phyloP scores from a whole-genome alignment of 225 moss, liverwort and hornwort genomes.

The Asterella californica region DNA sequence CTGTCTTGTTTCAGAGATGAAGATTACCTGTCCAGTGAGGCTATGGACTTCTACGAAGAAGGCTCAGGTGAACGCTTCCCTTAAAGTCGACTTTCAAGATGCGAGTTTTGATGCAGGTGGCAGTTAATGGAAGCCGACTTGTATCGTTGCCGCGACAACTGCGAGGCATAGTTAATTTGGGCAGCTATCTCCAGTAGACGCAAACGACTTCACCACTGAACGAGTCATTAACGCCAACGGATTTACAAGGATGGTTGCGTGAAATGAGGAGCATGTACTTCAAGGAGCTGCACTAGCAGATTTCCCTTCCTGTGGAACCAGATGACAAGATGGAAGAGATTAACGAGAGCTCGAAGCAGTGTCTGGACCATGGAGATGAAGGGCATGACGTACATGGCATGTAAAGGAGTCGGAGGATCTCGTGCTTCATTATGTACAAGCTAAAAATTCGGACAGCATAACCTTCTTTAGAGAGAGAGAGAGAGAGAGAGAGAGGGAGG shows the following conservation, averaged over 20 bases:
- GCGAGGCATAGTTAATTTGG: not conserved
- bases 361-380: not conserved
- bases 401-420: not conserved
- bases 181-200: not conserved
- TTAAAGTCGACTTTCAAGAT: not conserved
- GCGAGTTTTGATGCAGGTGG: not conserved
- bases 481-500: not conserved
- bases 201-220: not conserved
- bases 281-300: not conserved
- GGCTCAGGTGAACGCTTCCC: slow-evolving; percentile 12
- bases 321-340: not conserved
- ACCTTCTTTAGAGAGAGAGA: not conserved
- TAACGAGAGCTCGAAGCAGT: not conserved
- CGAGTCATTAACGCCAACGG: not conserved
- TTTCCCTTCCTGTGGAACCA: not conserved
- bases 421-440: not conserved
- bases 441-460: not conserved
- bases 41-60: slow-evolving; percentile 58
- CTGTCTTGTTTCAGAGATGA: slow-evolving; percentile 68
- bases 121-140: not conserved
- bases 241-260: not conserved
- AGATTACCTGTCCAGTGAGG: slow-evolving; percentile 63
- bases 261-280: not conserved
- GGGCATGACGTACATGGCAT: not conserved
- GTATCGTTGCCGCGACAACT: not conserved